Evolutionary conservation across 202 grass and related monocot genomes (phyloP).

Genomic region (Zizania palustris): DNA sequence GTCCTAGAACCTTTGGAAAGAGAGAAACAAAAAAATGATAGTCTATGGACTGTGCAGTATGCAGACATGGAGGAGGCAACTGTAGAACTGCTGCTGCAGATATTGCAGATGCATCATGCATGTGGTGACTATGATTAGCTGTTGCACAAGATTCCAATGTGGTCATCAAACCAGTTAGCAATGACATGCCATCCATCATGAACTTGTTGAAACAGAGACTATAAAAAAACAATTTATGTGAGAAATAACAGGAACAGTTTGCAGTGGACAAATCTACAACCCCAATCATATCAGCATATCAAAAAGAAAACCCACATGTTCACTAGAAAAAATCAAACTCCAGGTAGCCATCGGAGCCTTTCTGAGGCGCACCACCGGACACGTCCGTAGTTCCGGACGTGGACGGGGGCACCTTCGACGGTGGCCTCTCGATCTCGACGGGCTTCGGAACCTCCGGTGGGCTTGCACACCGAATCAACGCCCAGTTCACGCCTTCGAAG

Average conservation of each 20-base stretch:
- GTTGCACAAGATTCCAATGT: constrained; percentile 5
- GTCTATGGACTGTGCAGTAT: not conserved
- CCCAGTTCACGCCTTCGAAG: constrained; percentile 80
- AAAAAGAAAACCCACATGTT: constrained; percentile 16
- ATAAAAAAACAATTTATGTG: constrained; percentile 7
- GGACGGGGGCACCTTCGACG: constrained; percentile 34
- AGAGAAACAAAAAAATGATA: too few species aligned
- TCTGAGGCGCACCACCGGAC: constrained; percentile 9
- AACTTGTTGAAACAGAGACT: constrained; percentile 36
- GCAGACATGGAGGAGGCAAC: not conserved
- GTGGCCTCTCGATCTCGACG: constrained; percentile 51
- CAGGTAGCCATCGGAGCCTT: constrained; percentile 44
- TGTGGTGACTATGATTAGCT: not conserved
- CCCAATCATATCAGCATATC: constrained; percentile 37
- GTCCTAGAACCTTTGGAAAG: too few species aligned
- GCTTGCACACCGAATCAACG: constrained; percentile 73
- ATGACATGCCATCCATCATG: not conserved
- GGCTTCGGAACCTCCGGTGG: constrained; percentile 71
- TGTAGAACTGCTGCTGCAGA: not conserved
- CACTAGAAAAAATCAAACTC: constrained; percentile 64
- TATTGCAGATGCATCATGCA: not conserved
- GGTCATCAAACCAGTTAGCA: constrained; percentile 23
- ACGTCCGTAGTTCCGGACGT: constrained; percentile 20
- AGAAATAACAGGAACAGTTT: constrained; percentile 16
- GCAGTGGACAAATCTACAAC: constrained; percentile 35